phyloP scores from a whole-genome alignment of 805 yeast species.

The Saturnispora diversa region DNA sequence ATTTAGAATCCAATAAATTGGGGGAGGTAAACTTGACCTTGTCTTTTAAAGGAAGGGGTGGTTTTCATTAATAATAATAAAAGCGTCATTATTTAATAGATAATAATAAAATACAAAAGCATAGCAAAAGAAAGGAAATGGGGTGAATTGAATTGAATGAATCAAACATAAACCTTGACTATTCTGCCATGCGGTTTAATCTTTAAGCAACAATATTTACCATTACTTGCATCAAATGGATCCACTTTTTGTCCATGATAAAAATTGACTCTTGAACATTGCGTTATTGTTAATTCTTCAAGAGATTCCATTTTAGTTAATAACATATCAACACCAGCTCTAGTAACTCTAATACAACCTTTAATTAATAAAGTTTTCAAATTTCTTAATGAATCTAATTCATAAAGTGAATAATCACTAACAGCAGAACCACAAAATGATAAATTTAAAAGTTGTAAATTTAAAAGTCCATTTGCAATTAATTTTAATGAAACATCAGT shows the following conservation, averaged over 20 bases:
- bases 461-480: constrained; percentile 56
- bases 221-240: constrained; percentile 37
- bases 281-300: constrained; percentile 51
- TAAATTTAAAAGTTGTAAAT: constrained; percentile 43
- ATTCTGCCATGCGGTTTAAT: constrained; percentile 41
- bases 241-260: constrained; percentile 58
- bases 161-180: constrained; percentile 48
- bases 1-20: no score
- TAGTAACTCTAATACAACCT: constrained; percentile 70
- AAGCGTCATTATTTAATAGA: no score
- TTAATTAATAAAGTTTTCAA: constrained; percentile 45
- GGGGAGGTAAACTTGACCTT: no score
- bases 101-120: not conserved
- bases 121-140: constrained; percentile 1
- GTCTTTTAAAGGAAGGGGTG: no score
- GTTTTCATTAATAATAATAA: no score
- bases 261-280: constrained; percentile 60
- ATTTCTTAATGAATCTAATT: constrained; percentile 47
- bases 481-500: constrained; percentile 64
- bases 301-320: constrained; percentile 49
- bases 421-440: constrained; percentile 78
- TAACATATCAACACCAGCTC: constrained; percentile 67
- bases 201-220: constrained; percentile 51
- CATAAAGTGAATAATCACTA: constrained; percentile 57
- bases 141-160: not conserved